phyloP scores from a whole-genome alignment of 176 grass and related monocot genomes.

The Poa annua region DNA sequence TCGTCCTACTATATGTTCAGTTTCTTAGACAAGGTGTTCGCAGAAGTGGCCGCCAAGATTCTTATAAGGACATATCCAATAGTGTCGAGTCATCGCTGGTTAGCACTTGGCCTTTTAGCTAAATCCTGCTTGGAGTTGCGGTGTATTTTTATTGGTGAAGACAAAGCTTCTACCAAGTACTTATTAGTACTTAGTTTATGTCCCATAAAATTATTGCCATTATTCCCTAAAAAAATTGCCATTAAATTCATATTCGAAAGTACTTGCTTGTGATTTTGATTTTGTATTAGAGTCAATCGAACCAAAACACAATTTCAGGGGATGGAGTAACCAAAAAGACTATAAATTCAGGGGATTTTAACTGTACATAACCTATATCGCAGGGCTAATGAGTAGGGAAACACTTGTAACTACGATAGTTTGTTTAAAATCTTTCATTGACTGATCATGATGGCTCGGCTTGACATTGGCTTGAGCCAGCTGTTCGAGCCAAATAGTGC shows the following conservation, averaged over 20 bases:
- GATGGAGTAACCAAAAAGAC: neutral
- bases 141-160: neutral
- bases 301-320: neutral
- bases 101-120: neutral
- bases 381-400: neutral
- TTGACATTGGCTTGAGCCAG: neutral
- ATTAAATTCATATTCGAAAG: neutral
- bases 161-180: neutral
- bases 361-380: neutral
- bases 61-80: neutral
- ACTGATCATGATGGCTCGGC: neutral
- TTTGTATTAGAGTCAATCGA: neutral
- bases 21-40: neutral
- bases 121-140: neutral
- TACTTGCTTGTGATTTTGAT: neutral
- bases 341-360: neutral
- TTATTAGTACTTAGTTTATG: neutral
- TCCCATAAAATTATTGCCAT: neutral
- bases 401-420: neutral
- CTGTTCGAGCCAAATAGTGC: neutral
- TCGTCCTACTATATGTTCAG: neutral
- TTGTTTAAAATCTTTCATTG: neutral
- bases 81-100: neutral
- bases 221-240: neutral
- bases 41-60: neutral